Evolutionary conservation across 2,329 filamentous ascomycete genomes (phyloP).

Genomic region (Fusarium floridanum): DNA sequence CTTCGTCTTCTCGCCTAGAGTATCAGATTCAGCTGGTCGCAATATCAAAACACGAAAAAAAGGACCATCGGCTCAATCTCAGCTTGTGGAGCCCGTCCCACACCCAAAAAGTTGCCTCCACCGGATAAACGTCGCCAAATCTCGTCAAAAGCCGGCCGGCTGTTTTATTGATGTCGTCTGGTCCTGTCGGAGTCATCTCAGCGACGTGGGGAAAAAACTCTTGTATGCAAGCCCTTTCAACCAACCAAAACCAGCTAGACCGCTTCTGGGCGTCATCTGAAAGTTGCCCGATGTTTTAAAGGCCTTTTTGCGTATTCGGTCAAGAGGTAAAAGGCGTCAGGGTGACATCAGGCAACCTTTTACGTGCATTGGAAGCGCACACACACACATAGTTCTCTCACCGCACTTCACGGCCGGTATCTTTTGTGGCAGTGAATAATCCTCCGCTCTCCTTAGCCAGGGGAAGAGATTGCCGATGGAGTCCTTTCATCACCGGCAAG

Average conservation of each 20-base stretch:
- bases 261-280: background rate
- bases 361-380: background rate
- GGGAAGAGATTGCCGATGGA: slow-evolving; percentile 7
- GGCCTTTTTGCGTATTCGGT: background rate
- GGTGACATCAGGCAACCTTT: background rate
- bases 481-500: background rate
- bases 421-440: background rate
- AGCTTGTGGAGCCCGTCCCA: slow-evolving; percentile 1
- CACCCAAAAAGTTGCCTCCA: background rate
- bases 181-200: background rate
- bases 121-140: slow-evolving; percentile 6
- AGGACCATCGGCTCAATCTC: slow-evolving; percentile 1
- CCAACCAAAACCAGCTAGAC: background rate
- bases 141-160: background rate
- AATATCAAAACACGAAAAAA: slow-evolving; percentile 10
- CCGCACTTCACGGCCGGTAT: background rate
- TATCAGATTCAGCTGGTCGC: slow-evolving; percentile 7
- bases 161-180: background rate
- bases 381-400: background rate
- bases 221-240: background rate
- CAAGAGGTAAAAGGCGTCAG: background rate
- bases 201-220: background rate
- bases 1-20: background rate
- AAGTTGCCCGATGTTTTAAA: background rate
- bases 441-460: background rate